A percentile compares a stretch with the other conserved stretches of the same genome.
phyloP scores from a whole-genome alignment of 2,329 filamentous ascomycete genomes.

The Colletotrichum graminicola region DNA sequence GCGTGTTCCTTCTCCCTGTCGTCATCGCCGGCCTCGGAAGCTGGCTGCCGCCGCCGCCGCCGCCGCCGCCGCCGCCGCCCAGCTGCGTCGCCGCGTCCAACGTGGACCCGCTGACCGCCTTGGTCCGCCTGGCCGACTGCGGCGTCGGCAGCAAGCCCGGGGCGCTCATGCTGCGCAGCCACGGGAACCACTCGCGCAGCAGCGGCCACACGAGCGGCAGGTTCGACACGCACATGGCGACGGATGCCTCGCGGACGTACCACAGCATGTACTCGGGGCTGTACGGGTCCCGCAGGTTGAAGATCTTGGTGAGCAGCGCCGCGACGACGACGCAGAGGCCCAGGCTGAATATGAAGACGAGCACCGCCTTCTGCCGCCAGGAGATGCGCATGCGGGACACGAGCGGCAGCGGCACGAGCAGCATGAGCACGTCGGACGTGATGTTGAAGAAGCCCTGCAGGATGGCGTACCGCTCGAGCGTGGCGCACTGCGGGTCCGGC shows the following conservation, averaged over 20 bases:
- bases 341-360: slow-evolving; percentile 62
- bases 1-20: slow-evolving; percentile 8
- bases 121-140: not conserved
- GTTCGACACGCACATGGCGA: slow-evolving; percentile 66
- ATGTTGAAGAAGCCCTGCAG: slow-evolving; percentile 63
- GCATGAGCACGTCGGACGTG: slow-evolving; percentile 60
- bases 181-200: slow-evolving; percentile 52
- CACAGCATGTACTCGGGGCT: slow-evolving; percentile 59
- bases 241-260: slow-evolving; percentile 66
- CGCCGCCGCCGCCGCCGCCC: no score
- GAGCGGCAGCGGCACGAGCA: slow-evolving; percentile 61
- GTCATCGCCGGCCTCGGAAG: not conserved
- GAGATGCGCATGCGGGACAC: slow-evolving; percentile 52
- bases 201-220: slow-evolving; percentile 66
- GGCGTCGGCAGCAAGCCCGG: slow-evolving; percentile 16
- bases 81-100: no score
- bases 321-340: slow-evolving; percentile 61
- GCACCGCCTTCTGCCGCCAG: slow-evolving; percentile 57
- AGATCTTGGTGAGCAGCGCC: slow-evolving; percentile 59
- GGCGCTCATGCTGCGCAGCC: slow-evolving; percentile 9
- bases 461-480: slow-evolving; percentile 59
- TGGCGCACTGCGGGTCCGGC: slow-evolving; percentile 59
- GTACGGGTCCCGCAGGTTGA: slow-evolving; percentile 51
- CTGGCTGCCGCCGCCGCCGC: not conserved
- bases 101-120: not conserved